Percentiles rank a stretch among this genome's conserved stretches.
Evolutionary conservation across 768 basidiomycete genomes (phyloP).

Genomic region (Podaxis sp.): DNA sequence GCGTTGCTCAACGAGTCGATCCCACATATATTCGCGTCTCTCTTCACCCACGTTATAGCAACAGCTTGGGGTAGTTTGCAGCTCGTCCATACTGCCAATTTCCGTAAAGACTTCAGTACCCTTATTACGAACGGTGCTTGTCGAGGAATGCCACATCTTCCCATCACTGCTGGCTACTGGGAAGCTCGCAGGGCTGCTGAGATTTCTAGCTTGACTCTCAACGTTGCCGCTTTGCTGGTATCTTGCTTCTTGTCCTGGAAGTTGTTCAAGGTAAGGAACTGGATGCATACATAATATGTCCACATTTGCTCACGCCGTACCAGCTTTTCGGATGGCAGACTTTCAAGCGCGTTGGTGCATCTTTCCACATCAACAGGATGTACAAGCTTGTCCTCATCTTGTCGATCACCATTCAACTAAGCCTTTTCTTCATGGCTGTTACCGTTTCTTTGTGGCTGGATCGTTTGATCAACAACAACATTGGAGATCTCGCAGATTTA

Average conservation of each 20-base stretch:
- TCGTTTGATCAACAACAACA: slow-evolving; percentile 65
- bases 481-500: slow-evolving; percentile 50
- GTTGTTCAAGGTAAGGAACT: slow-evolving; percentile 59
- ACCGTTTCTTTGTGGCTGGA: slow-evolving; percentile 78
- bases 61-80: slow-evolving; percentile 76
- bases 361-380: slow-evolving; percentile 66
- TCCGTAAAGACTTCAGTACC: slow-evolving; percentile 54
- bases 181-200: slow-evolving; percentile 56
- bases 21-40: slow-evolving; percentile 74
- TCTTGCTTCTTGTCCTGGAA: slow-evolving; percentile 71
- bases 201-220: slow-evolving; percentile 61
- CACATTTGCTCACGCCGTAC: slow-evolving; percentile 33
- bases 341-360: slow-evolving; percentile 83
- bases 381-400: slow-evolving; percentile 72
- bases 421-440: slow-evolving; percentile 72
- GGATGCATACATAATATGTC: not conserved
- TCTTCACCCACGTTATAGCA: slow-evolving; percentile 71
- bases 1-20: slow-evolving; percentile 77
- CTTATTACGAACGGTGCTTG: slow-evolving; percentile 70
- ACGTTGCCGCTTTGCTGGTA: slow-evolving; percentile 56
- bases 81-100: slow-evolving; percentile 56
- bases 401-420: slow-evolving; percentile 74
- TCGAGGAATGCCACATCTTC: slow-evolving; percentile 34
- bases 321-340: slow-evolving; percentile 77
- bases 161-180: slow-evolving; percentile 67